Evolutionary conservation across 768 basidiomycete genomes (phyloP).

Genomic region (Lepiota subincarnata): DNA sequence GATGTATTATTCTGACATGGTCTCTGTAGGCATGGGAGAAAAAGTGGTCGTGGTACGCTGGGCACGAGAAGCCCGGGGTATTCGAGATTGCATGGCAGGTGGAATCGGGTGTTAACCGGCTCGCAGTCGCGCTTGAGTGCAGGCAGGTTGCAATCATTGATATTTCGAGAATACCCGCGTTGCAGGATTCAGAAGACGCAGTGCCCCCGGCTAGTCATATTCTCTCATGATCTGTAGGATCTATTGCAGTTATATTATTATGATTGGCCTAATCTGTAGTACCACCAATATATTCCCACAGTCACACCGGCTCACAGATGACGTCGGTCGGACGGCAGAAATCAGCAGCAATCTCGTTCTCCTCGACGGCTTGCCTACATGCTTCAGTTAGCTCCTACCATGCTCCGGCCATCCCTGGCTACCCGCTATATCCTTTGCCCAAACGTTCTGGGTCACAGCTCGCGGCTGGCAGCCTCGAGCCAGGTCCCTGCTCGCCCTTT

Average conservation of each 20-base stretch:
- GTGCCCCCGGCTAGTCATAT: neutral
- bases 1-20: constrained; percentile 14
- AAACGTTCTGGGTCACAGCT: neutral
- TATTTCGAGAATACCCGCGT: constrained; percentile 15
- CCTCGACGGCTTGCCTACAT: neutral
- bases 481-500: neutral
- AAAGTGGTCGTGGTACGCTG: constrained; percentile 63
- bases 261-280: constrained; percentile 1
- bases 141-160: constrained; percentile 67
- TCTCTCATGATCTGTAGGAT: neutral
- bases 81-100: constrained; percentile 78
- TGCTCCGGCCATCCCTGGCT: neutral
- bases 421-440: neutral
- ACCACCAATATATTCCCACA: neutral
- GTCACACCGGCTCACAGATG: neutral
- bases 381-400: neutral
- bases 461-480: neutral
- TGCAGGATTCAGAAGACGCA: constrained; percentile 6
- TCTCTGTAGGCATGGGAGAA: constrained; percentile 39
- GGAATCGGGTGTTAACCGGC: constrained; percentile 46
- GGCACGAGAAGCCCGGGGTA: constrained; percentile 54
- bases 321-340: constrained; percentile 8
- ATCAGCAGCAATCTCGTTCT: no score
- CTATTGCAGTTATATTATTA: neutral
- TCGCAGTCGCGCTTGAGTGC: constrained; percentile 69